These are phyloP conservation scores for Cyberlindnera americana DNA, from an alignment of 805 yeast genomes.

Conservation along the genomic window DNA sequence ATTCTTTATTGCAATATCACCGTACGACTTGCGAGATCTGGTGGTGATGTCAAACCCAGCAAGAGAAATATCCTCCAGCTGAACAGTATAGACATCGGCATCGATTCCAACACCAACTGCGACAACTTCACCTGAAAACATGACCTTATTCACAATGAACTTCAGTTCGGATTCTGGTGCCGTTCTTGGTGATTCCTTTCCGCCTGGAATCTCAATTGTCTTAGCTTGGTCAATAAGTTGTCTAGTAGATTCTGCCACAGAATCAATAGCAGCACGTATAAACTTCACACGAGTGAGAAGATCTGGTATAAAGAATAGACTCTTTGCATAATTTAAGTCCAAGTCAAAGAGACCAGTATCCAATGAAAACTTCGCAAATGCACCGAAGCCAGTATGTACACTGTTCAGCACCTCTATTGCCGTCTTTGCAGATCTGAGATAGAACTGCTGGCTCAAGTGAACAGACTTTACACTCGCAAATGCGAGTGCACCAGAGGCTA, in stretches of 20 bases:
- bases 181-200: not conserved
- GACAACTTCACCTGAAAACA: conserved; percentile 8
- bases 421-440: not conserved
- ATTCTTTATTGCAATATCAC: conserved; percentile 26
- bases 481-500: not conserved
- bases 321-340: not conserved
- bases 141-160: conserved; percentile 5
- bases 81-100: conserved; percentile 6
- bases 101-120: conserved; percentile 6
- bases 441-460: conserved; percentile 1
- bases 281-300: conserved; percentile 2
- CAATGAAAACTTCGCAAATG: conserved; percentile 3
- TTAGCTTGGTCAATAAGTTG: not conserved
- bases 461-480: conserved; percentile 3
- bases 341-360: conserved; percentile 2
- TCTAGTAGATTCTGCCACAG: not conserved
- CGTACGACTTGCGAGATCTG: conserved; percentile 13
- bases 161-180: not conserved
- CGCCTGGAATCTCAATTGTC: not conserved
- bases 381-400: conserved; percentile 3
- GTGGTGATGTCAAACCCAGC: conserved; percentile 13
- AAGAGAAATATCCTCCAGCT: conserved; percentile 11
- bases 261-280: conserved; percentile 5
- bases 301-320: conserved; percentile 6
- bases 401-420: not conserved